Evolutionary conservation across 192 early-diverging fungal genomes (phyloP).

Genomic region (Allomyces macrogynus): DNA sequence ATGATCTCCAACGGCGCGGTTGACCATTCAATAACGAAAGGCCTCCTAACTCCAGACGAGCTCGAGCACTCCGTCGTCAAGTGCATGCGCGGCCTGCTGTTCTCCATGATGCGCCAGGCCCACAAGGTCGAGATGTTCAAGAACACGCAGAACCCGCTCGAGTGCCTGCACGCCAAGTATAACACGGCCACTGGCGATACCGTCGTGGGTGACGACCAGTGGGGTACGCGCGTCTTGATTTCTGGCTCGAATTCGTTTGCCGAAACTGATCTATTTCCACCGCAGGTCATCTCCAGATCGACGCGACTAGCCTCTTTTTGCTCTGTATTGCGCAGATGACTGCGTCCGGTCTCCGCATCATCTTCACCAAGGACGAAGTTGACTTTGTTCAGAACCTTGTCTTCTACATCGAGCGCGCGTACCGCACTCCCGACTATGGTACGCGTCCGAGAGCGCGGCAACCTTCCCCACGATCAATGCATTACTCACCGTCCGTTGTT

Average conservation of each 20-base stretch:
- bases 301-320: slow-evolving; percentile 66
- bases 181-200: slow-evolving; percentile 63
- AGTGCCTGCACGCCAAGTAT: slow-evolving; percentile 78
- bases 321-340: slow-evolving; percentile 69
- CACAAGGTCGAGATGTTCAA: slow-evolving; percentile 67
- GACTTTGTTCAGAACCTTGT: slow-evolving; percentile 71
- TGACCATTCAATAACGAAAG: no score
- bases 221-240: slow-evolving; percentile 17
- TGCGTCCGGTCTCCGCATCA: slow-evolving; percentile 44
- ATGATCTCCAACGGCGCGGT: not conserved
- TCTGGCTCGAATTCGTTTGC: not conserved
- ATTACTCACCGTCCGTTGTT: slow-evolving; percentile 2
- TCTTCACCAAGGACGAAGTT: slow-evolving; percentile 68
- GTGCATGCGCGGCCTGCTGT: slow-evolving; percentile 64
- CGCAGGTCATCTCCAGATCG: slow-evolving; percentile 57
- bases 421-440: not conserved
- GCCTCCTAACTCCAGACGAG: slow-evolving; percentile 31
- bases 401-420: slow-evolving; percentile 59
- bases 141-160: slow-evolving; percentile 44
- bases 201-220: slow-evolving; percentile 62
- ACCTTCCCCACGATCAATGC: not conserved
- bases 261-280: not conserved
- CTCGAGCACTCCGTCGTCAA: slow-evolving; percentile 70
- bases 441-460: slow-evolving; percentile 6
- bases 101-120: slow-evolving; percentile 63